Percentiles rank a stretch among this genome's conserved stretches.
Evolutionary conservation across 2,329 filamentous ascomycete species (phyloP).

Genomic region (Didymellaceae sp.): DNA sequence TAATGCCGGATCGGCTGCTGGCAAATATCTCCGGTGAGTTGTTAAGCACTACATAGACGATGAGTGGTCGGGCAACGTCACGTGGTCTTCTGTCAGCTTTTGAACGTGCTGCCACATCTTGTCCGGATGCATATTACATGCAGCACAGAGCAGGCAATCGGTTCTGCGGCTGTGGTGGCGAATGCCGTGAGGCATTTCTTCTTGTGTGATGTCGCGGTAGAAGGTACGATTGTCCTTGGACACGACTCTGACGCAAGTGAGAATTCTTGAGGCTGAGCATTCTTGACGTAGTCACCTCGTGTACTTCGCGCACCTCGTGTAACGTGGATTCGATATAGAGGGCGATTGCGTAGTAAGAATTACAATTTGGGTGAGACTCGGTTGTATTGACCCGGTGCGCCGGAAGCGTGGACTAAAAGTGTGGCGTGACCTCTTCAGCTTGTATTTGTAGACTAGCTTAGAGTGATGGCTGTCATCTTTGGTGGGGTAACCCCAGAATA

Average conservation of each 20-base stretch:
- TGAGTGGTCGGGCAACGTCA: conserved; percentile 11
- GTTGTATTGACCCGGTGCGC: conserved; percentile 26
- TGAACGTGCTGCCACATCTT: conserved; percentile 6
- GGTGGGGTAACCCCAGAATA: conserved; percentile 24
- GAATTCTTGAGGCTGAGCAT: not conserved
- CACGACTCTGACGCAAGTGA: not conserved
- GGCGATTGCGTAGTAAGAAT: conserved; percentile 1
- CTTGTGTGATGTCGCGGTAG: not conserved
- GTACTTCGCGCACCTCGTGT: not conserved
- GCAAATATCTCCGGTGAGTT: conserved; percentile 4
- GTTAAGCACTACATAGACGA: not conserved
- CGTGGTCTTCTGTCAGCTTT: conserved; percentile 10
- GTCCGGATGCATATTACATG: conserved; percentile 5
- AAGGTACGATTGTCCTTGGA: not conserved
- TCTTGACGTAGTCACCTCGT: not conserved
- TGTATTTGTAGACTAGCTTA: conserved; percentile 8
- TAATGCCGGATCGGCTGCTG: conserved; percentile 2
- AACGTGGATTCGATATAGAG: too few species aligned
- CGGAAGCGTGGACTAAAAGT: conserved; percentile 21
- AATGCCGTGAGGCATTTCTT: conserved; percentile 9
- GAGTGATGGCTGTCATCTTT: conserved; percentile 20
- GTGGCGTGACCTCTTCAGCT: conserved; percentile 14
- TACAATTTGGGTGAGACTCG: not conserved
- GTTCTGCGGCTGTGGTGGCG: conserved; percentile 1
- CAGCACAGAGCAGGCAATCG: conserved; percentile 1